Evolutionary conservation across 176 grass and related monocot genomes (phyloP), one percentile per base, ranked within the genome.

Genomic region (Avena atlantica): DNA sequence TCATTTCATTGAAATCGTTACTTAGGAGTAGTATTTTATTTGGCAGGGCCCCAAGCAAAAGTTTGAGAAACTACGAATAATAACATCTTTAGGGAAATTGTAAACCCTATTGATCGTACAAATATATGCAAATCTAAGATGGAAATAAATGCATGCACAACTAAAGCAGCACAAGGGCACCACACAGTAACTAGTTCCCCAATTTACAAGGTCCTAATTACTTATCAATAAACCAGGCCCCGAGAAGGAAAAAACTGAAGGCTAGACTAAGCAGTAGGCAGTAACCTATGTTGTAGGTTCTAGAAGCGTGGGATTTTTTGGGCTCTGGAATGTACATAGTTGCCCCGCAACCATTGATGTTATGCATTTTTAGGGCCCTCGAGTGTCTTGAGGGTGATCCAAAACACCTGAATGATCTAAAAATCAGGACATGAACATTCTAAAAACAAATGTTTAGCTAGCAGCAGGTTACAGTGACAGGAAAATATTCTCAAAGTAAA

Each of bases 231-330:
- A 16, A 68, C 9, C 19, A 78, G 12, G 20, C 5, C 71, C 21
- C 1, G 17, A 19, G 11, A 68, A 45, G n/a, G 8, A 74, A 80
- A 59, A 17, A 80, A 36, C 45, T 48, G 8, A 55, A 56, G 7
- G 0, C 73, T 61, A 36, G 44, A 44, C 5, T 42, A 27, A 17
- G 44, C 37, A 78, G 81, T 70, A 88, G 31, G 12, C 2, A 56
- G 9, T 34, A 65, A 27, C 59, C 31, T n/a, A 79, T 40, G 31
- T 7, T 48, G 6, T 21, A 42, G 19, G 19, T 63, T 84, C 40
- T 84, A 75, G 24, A 84, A n/a, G 68, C 47, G 11, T 45, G 29
- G 21, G 4, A 25, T 76, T 84, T 23, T 70, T 19, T 61, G 14
- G 12, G 12, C 16, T 7, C 6, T 34, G 8, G 9, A 36, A 31